phyloP scores from a whole-genome alignment of 148 eudicot genomes.

The Rhododendron vialii region DNA sequence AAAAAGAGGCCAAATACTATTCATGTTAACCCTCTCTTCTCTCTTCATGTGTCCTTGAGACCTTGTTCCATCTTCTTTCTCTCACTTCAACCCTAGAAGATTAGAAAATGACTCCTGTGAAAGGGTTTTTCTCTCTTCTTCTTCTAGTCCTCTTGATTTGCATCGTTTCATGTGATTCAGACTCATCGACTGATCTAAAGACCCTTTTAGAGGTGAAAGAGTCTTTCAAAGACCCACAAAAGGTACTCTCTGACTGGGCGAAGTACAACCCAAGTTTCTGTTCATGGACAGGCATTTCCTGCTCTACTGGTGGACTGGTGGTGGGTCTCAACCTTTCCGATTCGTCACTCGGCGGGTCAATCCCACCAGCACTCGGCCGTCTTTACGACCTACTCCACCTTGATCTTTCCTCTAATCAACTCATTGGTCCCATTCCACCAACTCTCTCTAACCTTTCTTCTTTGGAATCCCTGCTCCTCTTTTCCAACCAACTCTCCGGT shows the following conservation, averaged over 20 bases:
- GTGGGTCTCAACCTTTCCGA: slow-evolving; percentile 59
- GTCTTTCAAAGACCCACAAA: slow-evolving; percentile 66
- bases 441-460: slow-evolving; percentile 66
- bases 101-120: background rate
- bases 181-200: slow-evolving; percentile 5
- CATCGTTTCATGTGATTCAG: slow-evolving; percentile 3
- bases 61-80: background rate
- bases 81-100: background rate
- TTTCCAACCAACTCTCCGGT: slow-evolving; percentile 75
- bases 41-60: background rate
- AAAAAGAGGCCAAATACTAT: slow-evolving; percentile 6
- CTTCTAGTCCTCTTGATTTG: background rate
- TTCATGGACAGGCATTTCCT: slow-evolving; percentile 66
- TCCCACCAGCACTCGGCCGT: slow-evolving; percentile 55
- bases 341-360: slow-evolving; percentile 58
- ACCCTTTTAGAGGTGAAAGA: slow-evolving; percentile 53
- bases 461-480: slow-evolving; percentile 57
- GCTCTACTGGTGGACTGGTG: slow-evolving; percentile 30
- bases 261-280: slow-evolving; percentile 47
- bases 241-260: slow-evolving; percentile 55
- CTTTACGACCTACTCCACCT: slow-evolving; percentile 64
- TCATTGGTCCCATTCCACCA: slow-evolving; percentile 89
- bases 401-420: slow-evolving; percentile 69
- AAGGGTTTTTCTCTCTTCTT: background rate
- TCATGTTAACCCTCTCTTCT: background rate